Evolutionary conservation across 306 rosid genomes (phyloP).

Genomic region (Trichosanthes truncata): DNA sequence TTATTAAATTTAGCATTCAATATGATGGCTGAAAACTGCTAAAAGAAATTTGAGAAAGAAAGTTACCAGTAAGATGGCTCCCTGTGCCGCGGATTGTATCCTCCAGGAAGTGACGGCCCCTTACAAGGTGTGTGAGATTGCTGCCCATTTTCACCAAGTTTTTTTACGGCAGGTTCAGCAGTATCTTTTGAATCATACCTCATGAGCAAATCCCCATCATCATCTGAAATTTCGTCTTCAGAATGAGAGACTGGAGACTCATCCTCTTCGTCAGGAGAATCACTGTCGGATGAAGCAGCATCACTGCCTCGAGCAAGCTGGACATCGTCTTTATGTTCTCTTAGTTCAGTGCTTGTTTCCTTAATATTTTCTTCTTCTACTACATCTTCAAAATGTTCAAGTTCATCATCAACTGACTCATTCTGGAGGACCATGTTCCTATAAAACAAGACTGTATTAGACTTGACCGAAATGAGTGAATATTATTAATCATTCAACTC

Average conservation of each 20-base stretch:
- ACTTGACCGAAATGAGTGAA: background rate
- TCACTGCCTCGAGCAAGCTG: slow-evolving; percentile 18
- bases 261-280: slow-evolving; percentile 52
- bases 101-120: slow-evolving; percentile 58
- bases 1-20: background rate
- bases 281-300: slow-evolving; percentile 29
- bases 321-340: slow-evolving; percentile 19
- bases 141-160: slow-evolving; percentile 20
- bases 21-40: background rate
- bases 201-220: slow-evolving; percentile 45
- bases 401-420: slow-evolving; percentile 69
- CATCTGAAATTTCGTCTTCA: slow-evolving; percentile 57
- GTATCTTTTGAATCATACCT: slow-evolving; percentile 20
- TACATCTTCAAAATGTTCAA: slow-evolving; percentile 88
- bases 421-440: slow-evolving; percentile 77
- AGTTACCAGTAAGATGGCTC: slow-evolving; percentile 78
- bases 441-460: slow-evolving; percentile 5
- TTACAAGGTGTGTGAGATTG: slow-evolving; percentile 28
- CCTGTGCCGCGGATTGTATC: slow-evolving; percentile 71
- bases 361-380: slow-evolving; percentile 58
- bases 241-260: slow-evolving; percentile 39
- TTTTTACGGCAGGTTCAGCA: slow-evolving; percentile 17
- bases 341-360: slow-evolving; percentile 27
- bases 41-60: slow-evolving; percentile 6
- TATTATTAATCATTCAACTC: background rate